phyloP scores from a whole-genome alignment of 2,329 filamentous ascomycete species.

The Diaporthe humulicola region DNA sequence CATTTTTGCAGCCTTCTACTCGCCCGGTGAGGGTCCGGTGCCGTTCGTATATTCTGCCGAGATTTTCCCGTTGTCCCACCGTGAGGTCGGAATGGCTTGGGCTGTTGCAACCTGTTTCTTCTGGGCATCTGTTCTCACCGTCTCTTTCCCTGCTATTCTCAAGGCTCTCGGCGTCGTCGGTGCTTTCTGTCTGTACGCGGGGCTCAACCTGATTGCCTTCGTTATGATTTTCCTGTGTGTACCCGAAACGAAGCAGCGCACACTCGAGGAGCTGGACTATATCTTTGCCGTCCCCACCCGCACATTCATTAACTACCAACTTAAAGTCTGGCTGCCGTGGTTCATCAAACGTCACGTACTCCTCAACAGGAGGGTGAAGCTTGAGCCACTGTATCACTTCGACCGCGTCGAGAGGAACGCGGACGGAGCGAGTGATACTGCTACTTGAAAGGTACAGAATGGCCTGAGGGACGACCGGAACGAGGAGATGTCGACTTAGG shows the following conservation, averaged over 20 bases:
- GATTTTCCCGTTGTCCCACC: constrained; percentile 78
- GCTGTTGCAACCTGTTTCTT: constrained; percentile 76
- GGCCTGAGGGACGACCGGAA: not conserved
- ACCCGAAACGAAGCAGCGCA: constrained; percentile 69
- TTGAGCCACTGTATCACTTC: constrained; percentile 60
- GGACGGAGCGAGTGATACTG: constrained; percentile 32
- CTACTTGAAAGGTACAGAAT: constrained; percentile 5
- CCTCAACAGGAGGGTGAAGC: constrained; percentile 56
- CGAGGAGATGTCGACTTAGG: not conserved
- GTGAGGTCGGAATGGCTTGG: constrained; percentile 79
- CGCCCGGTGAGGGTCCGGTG: constrained; percentile 71
- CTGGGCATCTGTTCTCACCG: constrained; percentile 70
- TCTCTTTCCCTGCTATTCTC: constrained; percentile 74
- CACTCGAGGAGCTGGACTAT: constrained; percentile 68
- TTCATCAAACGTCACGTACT: constrained; percentile 71
- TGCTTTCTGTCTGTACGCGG: constrained; percentile 68
- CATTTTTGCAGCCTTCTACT: constrained; percentile 49
- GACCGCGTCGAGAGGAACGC: constrained; percentile 40
- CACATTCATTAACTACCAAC: constrained; percentile 69
- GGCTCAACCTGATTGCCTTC: constrained; percentile 68
- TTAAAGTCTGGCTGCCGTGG: constrained; percentile 68
- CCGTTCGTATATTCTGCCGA: constrained; percentile 79
- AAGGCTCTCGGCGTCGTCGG: constrained; percentile 54
- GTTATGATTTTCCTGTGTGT: constrained; percentile 69
- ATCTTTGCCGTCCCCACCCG: constrained; percentile 72